These are phyloP conservation scores for Cladobotryum protrusum DNA, from an alignment of 2,329 filamentous ascomycete species.

Conservation along the genomic window DNA sequence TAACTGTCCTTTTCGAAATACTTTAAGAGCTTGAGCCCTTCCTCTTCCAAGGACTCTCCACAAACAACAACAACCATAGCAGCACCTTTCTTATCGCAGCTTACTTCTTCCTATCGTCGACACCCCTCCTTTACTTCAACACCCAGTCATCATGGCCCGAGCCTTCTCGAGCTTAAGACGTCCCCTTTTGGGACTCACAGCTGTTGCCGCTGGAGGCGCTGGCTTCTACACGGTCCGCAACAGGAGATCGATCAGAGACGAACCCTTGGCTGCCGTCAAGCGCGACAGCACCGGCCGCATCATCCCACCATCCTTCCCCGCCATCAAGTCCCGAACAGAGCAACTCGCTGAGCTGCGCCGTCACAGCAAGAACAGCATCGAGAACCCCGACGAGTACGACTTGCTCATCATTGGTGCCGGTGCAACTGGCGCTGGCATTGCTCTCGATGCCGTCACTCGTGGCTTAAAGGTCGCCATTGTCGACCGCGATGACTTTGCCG, in stretches of 20 bases:
- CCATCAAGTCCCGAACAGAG: conserved; percentile 28
- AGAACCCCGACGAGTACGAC: conserved; percentile 58
- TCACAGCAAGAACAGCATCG: conserved; percentile 22
- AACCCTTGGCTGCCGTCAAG: conserved; percentile 28
- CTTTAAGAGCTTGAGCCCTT: too few relatives aligned
- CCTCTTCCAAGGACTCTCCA: too few relatives aligned
- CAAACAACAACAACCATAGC: too few relatives aligned
- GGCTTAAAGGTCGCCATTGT: conserved; percentile 75
- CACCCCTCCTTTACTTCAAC: not conserved
- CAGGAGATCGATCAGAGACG: conserved; percentile 26
- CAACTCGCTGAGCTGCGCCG: conserved; percentile 36
- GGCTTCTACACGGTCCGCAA: conserved; percentile 24
- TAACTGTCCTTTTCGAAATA: too few relatives aligned
- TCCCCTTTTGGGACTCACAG: conserved; percentile 27
- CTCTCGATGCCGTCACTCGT: conserved; percentile 72
- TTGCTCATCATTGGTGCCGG: conserved; percentile 73
- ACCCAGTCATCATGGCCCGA: conserved; percentile 24
- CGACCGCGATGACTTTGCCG: conserved; percentile 76
- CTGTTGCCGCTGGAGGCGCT: conserved; percentile 25
- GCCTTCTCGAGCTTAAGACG: conserved; percentile 29
- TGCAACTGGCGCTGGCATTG: conserved; percentile 74
- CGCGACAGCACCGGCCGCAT: conserved; percentile 32
- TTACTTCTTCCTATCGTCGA: not conserved
- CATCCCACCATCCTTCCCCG: conserved; percentile 31
- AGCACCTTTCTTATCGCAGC: too few relatives aligned